Evolutionary conservation across 768 basidiomycete species (phyloP), one percentile per base, ranked within the genome.

Genomic region (Pleurotus salmoneostramineus): DNA sequence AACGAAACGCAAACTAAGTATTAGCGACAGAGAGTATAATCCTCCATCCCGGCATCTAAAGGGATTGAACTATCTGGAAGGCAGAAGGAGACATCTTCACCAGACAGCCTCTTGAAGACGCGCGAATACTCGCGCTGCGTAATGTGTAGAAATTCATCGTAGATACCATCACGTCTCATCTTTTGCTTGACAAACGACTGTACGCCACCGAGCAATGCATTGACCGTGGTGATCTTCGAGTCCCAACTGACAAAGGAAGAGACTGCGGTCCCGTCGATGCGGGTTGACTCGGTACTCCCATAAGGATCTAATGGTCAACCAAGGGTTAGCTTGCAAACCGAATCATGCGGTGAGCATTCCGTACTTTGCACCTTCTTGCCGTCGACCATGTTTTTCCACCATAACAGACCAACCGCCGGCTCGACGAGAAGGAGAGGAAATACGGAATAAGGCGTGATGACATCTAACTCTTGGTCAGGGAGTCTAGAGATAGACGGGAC

Each of bases 221-320:
- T 63, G 15, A 66, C 56, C 3, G 65, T 66, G 5, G 65, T 66
- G 31, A 63, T 48, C 36, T 66, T 66, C 48, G 64, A 65, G 55
- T 66, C 65, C 65, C 65, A 66, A 1, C 64, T 63, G n/a, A 66
- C 65, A 31, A 66, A 66, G 3, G 65, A 61, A 0, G 65, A 66
- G 15, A 63, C 62, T 12, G 65, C 64, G 1, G 58, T 63, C 10
- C 65, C 65, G 36, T 66, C 65, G 31, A 60, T 62, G 6, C 65
- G 61, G 1, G 64, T 65, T 31, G 62, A 63, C 58, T 66, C 65
- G 3, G 65, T 65, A 3, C 64, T 65, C 40, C 65, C 64, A 32
- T 66, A 65, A 5, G 56, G 56, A 55, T 66, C 65, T 66, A 35
- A 14, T 40, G 12, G 27, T 27, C 10, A 31, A 36, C 5, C n/a